These are phyloP conservation scores for Flaveria sonorensis DNA, from an alignment of 129 eudicot species.

Conservation along the genomic window DNA sequence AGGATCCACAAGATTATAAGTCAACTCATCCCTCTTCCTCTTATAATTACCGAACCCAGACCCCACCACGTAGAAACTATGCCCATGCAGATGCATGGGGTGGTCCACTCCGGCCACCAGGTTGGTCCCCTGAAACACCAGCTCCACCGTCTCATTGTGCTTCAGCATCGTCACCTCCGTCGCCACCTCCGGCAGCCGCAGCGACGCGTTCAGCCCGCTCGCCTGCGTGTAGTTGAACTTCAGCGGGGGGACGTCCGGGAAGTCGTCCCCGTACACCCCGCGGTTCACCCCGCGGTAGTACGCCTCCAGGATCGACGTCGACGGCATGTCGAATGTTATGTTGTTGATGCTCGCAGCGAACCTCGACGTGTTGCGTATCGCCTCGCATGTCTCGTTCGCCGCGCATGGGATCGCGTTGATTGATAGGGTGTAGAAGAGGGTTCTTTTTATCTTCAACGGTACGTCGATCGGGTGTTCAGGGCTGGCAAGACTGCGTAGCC, in stretches of 20 bases:
- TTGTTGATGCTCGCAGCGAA: slow-evolving; percentile 53
- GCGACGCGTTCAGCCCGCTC: slow-evolving; percentile 8
- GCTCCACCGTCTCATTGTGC: slow-evolving; percentile 56
- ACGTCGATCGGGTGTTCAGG: slow-evolving; percentile 44
- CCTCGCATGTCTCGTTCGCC: slow-evolving; percentile 32
- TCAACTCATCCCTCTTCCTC: slow-evolving; percentile 35
- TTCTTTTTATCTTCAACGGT: slow-evolving; percentile 33
- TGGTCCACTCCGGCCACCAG: slow-evolving; percentile 54
- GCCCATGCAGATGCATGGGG: slow-evolving; percentile 79
- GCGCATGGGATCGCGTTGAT: slow-evolving; percentile 38
- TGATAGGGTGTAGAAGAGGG: slow-evolving; percentile 36
- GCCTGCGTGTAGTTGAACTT: slow-evolving; percentile 50
- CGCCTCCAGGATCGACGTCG: slow-evolving; percentile 41
- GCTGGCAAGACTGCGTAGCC: slow-evolving; percentile 41
- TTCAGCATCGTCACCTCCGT: slow-evolving; percentile 44
- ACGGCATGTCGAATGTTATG: slow-evolving; percentile 40
- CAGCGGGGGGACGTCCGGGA: slow-evolving; percentile 53
- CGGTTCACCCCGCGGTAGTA: slow-evolving; percentile 35
- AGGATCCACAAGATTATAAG: slow-evolving; percentile 69
- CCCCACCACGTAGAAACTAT: slow-evolving; percentile 68
- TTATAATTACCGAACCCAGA: slow-evolving; percentile 64
- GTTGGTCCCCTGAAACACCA: slow-evolving; percentile 62
- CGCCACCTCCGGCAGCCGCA: slow-evolving; percentile 30
- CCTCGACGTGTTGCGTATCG: slow-evolving; percentile 27
- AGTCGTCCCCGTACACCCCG: slow-evolving; percentile 47